Base-by-base conservation (phyloP, 2,329 filamentous ascomycete genomes). In the Parascedosporium putredinis region DNA sequence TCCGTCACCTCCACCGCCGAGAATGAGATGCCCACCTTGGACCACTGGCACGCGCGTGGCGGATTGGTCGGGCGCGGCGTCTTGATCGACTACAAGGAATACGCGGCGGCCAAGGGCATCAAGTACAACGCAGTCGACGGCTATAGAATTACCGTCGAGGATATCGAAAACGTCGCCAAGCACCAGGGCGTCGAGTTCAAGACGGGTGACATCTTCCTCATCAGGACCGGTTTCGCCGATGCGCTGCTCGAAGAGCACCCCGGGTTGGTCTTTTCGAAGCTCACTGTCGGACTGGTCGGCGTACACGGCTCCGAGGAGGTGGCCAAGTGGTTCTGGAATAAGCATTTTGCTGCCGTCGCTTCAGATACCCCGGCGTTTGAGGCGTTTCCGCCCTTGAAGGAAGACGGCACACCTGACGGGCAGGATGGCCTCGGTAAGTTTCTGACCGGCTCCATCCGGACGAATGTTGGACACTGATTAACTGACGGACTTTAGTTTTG, bases 121-220 rank as follows among this genome's bases (percentile, higher is more conserved):
- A 50, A 57, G 1, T 68, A 71, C 51, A 62, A 60, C 42, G 56
- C 66, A 23, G 63, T 76, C 55, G 64, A 68, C 24, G 57, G 62
- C 23, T 63, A 73, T 57, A 56, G 61, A 23, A 62, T 72, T 40
- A 60, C 59, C 33, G 56, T 59, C 2, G 12, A 9, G 24, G 60
- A 47, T 2, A 55, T 69, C 0, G 52, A 59, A 2, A 57, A 62
- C 5, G 59, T 68, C 5, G 71, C 71, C 1, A 55, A 62, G 7
- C 65, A 69, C 50, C 65, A 64, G 46, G 62, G 65, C 5, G 63
- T 74, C 18, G 63, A 58, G 0, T 74, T 77, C 46, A 64, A 65
- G 38, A 63, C 61, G 2, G 76, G 75, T 2, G 75, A 78, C 49
- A 70, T 78, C n/a, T 62, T 79, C 6, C 67, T 79, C 49, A 60